Base-by-base conservation (phyloP, 345 rosid genomes). In the Populus alba region DNA sequence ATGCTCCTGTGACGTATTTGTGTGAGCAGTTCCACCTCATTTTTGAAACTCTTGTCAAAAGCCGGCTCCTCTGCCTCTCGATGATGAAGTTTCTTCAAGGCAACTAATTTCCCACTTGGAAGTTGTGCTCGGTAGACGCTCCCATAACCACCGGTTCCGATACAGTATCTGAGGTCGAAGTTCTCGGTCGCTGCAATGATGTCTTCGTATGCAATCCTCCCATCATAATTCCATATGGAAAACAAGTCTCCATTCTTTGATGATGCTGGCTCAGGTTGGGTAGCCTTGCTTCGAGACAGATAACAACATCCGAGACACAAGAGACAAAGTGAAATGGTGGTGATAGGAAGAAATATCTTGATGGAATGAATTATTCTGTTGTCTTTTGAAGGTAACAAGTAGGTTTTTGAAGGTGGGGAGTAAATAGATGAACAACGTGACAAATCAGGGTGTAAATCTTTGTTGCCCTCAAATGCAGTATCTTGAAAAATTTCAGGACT, bases 211-310 rank as follows among this genome's bases (percentile, higher is more conserved):
- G 45, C 62, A 16, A 53, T 51, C 8, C 20, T 71, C 39, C 49
- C 75, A 72, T 72, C 75, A 72, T 49, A n/a, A 33, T 72, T 51
- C 75, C 75, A 72, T 8, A 53, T 20, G 1, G 63, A 45, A 7
- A 73, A 59, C 17, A 59, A 5, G 11, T 73, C 53, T 35, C 55
- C 51, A 11, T 59, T 57, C 68, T 22, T 72, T 10, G 13, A 1
- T n/a, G 63, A 57, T 57, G 63, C 3, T 57, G 63, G 13, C 15
- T 57, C 9, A 7, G 27, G n/a, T 49, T 55, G 49, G 4, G 25
- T 8, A n/a, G 6, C 23, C 23, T 57, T 57, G 0, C 25, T 5
- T 9, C 35, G 74, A 55, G 31, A 57, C 16, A 55, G 51, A 41
- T 37, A 57, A 55, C n/a, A 0, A 55, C 61, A 22, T 35, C 35